Percentiles rank a stretch among this genome's conserved stretches.
These are phyloP conservation scores for Backusella australiensis DNA, from an alignment of 192 early-diverging fungal species.

Conservation along the genomic window DNA sequence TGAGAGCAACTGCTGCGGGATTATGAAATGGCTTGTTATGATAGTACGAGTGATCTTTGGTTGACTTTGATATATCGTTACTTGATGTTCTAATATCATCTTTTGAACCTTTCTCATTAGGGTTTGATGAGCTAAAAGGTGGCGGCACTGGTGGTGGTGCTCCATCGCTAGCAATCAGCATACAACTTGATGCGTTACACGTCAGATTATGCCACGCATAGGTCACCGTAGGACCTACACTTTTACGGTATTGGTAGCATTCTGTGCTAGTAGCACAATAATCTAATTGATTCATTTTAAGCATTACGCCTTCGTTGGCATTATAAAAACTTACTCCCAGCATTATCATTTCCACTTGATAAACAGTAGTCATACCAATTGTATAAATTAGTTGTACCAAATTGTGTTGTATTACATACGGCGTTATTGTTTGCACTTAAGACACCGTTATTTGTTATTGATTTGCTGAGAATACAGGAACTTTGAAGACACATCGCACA, in stretches of 20 bases:
- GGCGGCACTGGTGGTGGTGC: slow-evolving; percentile 10
- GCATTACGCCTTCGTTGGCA: background rate
- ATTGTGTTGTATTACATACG: slow-evolving; percentile 15
- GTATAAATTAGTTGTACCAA: slow-evolving; percentile 15
- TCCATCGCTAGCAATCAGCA: slow-evolving; percentile 5
- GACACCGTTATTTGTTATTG: background rate
- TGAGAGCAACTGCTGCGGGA: background rate
- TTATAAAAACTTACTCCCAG: slow-evolving; percentile 14
- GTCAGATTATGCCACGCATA: slow-evolving; percentile 22
- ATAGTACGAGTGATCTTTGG: background rate
- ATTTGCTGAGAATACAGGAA: slow-evolving; percentile 21
- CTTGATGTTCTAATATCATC: background rate
- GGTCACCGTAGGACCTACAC: background rate
- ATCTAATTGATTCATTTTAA: background rate
- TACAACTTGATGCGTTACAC: slow-evolving; percentile 13
- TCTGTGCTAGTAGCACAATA: slow-evolving; percentile 23
- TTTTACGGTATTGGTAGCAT: slow-evolving; percentile 22
- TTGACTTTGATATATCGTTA: background rate
- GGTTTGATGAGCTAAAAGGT: background rate
- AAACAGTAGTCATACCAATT: slow-evolving; percentile 26
- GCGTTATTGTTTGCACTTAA: background rate
- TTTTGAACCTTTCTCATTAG: background rate
- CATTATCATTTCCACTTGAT: slow-evolving; percentile 21
- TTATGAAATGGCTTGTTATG: background rate
- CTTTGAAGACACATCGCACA: slow-evolving; percentile 28